Base-by-base conservation (phyloP, 441 rosid genomes). In the Pelargonium myrrhifolium region DNA sequence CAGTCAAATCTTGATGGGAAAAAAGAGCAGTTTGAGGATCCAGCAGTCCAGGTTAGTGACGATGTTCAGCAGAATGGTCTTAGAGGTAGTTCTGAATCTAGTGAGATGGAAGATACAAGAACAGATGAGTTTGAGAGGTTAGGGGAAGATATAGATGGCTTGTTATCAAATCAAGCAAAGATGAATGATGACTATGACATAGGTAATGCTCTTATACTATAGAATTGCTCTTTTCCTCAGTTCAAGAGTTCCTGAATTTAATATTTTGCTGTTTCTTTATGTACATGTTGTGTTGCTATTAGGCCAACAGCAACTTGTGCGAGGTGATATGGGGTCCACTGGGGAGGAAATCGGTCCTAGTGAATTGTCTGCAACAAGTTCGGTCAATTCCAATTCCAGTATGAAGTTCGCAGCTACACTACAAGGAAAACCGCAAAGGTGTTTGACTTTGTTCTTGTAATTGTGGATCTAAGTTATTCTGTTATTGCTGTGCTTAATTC, bases 361-460 rank as follows among this genome's bases (percentile, higher is more conserved):
- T 73, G 82, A 75, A 68, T 68, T 74, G 35, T 51, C 73, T 56
- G 79, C 76, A 71, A 65, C 51, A 17, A 43, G 43, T 69, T 65
- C 73, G 35, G 77, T 59, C 9, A 20, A 20, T 55, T 55, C 26
- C 22, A 79, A 80, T 75, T 76, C 85, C 53, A 35, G 65, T 68
- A 66, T 70, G 37, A 67, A 69, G 58, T 62, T 74, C 62, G 68
- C 71, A 66, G 79, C 91, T 55, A 67, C 87, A 65, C 73, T 89
- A 64, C 89, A 73, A 68, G 86, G 85, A 77, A 93, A 80, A 70
- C 97, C 96, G 61, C 81, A 75, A 77, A 87, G 92, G 98, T 90
- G 68, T 65, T 67, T 21, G 62, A 58, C 66, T 55, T 68, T 65
- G 69, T 70, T 70, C 69, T 66, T 63, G 35, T 64, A 37, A 53